Evolutionary conservation across 805 yeast species (phyloP), one percentile per base, ranked within the genome.

Genomic region (Saturnispora bothae): DNA sequence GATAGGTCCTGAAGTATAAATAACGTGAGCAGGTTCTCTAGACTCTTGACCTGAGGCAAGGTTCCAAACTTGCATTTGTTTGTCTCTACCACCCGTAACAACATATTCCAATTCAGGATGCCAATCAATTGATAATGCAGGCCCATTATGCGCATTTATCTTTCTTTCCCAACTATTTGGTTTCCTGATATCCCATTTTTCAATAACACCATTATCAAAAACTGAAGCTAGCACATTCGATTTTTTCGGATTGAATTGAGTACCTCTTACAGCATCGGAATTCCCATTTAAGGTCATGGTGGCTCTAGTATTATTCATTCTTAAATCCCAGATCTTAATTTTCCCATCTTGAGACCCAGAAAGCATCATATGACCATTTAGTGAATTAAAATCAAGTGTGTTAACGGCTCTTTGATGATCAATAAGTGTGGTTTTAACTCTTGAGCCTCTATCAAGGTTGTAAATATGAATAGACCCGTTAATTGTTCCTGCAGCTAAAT

Each of bases 41-140:
- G 60, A 68, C 27, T 54, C 60, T 1, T 61, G 48, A 9, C 56
- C 52, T 0, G 63, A 45, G 7, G 61, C 54, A 69, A 75, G 61
- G 49, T 72, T 79, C 89, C 94, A 84, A 3, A 82, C 75, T 43
- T 82, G 84, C 26, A 82, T 65, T 47, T 77, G 78, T 38, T 81
- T 79, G 58, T 92, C 98, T 49, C 96, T 68, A 6, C 98, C 98
- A 13, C 96, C 96, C 16, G 95, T 83, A 4, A 79, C 78, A 16
- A 92, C 71, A 49, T 78, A 83, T 45, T 88, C 95, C 27, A 68
- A 55, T 28, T 76, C 78, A 0, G 94, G 94, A 52, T 88, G 95
- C 78, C 95, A 86, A 49, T 84, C 86, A 4, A 92, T 57, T 4
- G 94, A 74, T 14, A 88, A 63, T 0, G 95, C 97, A 2, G 95